Evolutionary conservation across 495 filamentous ascomycete genomes (phyloP).

Genomic region (Chaetomium cochliodes): DNA sequence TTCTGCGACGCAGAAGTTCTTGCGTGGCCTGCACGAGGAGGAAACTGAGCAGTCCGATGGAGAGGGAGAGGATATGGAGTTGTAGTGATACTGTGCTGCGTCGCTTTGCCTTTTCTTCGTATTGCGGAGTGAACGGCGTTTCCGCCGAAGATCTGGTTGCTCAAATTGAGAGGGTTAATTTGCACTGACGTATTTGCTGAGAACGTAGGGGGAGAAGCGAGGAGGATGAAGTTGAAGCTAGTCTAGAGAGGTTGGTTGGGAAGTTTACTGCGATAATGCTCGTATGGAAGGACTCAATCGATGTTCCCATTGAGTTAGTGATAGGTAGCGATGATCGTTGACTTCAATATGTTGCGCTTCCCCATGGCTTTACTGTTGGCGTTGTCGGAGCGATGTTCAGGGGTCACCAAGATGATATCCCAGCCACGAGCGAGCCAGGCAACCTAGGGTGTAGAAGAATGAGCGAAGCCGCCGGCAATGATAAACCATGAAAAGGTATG

Average conservation of each 20-base stretch:
- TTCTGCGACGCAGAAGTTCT: neutral
- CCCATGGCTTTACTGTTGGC: neutral
- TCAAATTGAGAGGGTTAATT: neutral
- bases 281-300: too few relatives aligned
- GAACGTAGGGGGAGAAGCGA: neutral
- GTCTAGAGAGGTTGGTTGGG: too few relatives aligned
- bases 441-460: neutral
- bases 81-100: neutral
- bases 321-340: too few relatives aligned
- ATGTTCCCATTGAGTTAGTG: neutral
- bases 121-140: neutral
- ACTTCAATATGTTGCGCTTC: neutral
- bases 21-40: neutral
- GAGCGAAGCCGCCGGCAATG: neutral
- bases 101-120: neutral
- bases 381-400: neutral
- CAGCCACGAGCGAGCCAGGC: too few relatives aligned
- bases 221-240: too few relatives aligned
- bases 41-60: neutral
- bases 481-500: neutral
- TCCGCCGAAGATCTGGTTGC: neutral
- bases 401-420: neutral
- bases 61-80: neutral
- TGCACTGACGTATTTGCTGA: neutral
- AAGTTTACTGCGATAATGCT: too few relatives aligned